Percentiles rank a stretch among this genome's conserved stretches.
Evolutionary conservation across 108 stramenopile species (phyloP).

Genomic region (Chaetoceros muelleri): DNA sequence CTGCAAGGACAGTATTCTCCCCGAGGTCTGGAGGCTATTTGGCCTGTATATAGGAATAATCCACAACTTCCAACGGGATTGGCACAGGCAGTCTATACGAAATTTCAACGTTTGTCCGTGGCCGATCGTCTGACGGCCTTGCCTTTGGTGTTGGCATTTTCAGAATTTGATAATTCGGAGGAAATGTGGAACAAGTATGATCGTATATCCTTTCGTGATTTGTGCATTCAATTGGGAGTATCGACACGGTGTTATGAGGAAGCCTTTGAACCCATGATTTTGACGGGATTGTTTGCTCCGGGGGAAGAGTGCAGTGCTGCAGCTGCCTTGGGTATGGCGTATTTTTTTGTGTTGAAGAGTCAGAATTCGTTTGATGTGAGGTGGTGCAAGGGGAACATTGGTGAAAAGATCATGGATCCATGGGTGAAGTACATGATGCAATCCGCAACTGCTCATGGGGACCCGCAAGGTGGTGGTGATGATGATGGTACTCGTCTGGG

Average conservation of each 20-base stretch:
- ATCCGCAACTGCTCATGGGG: too few relatives aligned
- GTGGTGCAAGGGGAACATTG: slow-evolving; percentile 75
- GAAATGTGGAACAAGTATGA: slow-evolving; percentile 65
- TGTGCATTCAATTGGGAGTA: slow-evolving; percentile 56
- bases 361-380: slow-evolving; percentile 74
- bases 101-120: slow-evolving; percentile 33
- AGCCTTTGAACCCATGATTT: slow-evolving; percentile 77
- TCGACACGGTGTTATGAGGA: slow-evolving; percentile 51
- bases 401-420: slow-evolving; percentile 61
- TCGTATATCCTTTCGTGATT: slow-evolving; percentile 54
- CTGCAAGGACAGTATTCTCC: slow-evolving; percentile 69
- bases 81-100: slow-evolving; percentile 56
- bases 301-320: slow-evolving; percentile 71
- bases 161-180: slow-evolving; percentile 56
- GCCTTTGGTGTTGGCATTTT: slow-evolving; percentile 59
- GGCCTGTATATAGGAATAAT: slow-evolving; percentile 46
- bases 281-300: slow-evolving; percentile 74
- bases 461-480: too few relatives aligned
- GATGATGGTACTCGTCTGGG: slow-evolving; percentile 2
- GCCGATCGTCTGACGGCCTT: slow-evolving; percentile 45
- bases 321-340: slow-evolving; percentile 78
- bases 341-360: slow-evolving; percentile 67
- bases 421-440: slow-evolving; percentile 46
- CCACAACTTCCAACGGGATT: slow-evolving; percentile 47
- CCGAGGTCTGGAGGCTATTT: slow-evolving; percentile 53